phyloP scores from a whole-genome alignment of 83 land plant species.

The Diphasiastrum complanatum region DNA sequence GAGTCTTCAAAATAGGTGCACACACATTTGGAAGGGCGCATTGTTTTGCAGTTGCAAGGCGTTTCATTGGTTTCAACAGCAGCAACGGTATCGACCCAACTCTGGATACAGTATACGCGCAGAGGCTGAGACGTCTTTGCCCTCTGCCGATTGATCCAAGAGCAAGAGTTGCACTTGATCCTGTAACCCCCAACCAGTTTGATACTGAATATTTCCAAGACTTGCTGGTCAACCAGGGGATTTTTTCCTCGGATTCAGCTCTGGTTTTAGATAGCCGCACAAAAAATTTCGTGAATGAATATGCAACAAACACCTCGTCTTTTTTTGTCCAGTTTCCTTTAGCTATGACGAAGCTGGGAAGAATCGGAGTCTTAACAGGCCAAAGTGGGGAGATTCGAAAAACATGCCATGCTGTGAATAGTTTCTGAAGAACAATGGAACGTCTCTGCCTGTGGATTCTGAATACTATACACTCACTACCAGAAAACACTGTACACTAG shows the following conservation, averaged over 20 bases:
- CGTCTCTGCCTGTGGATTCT: too few species aligned
- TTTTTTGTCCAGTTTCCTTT: constrained; percentile 13
- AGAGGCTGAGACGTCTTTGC: constrained; percentile 33
- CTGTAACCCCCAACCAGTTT: constrained; percentile 34
- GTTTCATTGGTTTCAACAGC: constrained; percentile 32
- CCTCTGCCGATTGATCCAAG: constrained; percentile 22
- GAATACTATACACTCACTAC: too few species aligned
- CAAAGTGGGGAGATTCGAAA: constrained; percentile 25
- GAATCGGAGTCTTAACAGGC: constrained; percentile 23
- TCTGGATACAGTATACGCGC: constrained; percentile 34
- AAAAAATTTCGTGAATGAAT: constrained; percentile 16
- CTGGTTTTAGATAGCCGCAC: constrained; percentile 34
- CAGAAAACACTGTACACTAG: too few species aligned
- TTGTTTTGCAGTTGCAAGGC: constrained; percentile 47
- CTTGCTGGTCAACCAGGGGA: constrained; percentile 33
- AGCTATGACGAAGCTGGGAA: constrained; percentile 26
- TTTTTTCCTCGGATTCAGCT: constrained; percentile 45
- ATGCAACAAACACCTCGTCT: constrained; percentile 18
- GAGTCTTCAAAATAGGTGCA: constrained; percentile 32
- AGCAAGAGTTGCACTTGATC: constrained; percentile 38
- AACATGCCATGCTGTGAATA: constrained; percentile 16
- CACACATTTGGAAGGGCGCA: constrained; percentile 63
- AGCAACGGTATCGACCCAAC: constrained; percentile 36
- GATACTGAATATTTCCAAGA: constrained; percentile 48
- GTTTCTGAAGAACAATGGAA: too few species aligned